Evolutionary conservation across 176 grass and related monocot genomes (phyloP).

Genomic region (Zea luxurians): DNA sequence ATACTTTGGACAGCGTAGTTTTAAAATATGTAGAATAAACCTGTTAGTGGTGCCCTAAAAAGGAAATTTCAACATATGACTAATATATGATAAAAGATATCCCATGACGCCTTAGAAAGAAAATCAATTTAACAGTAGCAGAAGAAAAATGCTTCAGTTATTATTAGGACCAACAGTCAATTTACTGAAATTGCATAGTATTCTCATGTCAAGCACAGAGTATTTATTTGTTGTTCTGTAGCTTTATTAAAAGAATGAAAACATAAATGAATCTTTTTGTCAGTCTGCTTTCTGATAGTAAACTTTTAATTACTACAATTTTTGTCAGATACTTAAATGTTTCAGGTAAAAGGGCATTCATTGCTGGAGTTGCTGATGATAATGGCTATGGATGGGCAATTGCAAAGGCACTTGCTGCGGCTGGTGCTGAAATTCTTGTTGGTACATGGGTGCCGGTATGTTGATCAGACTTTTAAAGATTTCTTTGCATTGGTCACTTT

Average conservation of each 20-base stretch:
- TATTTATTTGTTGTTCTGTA: not conserved
- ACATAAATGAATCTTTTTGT: not conserved
- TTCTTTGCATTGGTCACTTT: not conserved
- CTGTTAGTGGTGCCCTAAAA: not conserved
- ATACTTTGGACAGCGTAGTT: not conserved
- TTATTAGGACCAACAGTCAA: not conserved
- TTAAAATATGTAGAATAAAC: not conserved
- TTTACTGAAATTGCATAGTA: not conserved
- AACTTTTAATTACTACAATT: not conserved
- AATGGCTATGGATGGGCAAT: constrained; percentile 99
- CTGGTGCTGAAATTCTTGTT: constrained; percentile 94
- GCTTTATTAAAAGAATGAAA: not conserved
- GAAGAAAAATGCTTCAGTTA: not conserved
- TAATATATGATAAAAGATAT: constrained; percentile 1
- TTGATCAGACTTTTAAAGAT: constrained; percentile 9
- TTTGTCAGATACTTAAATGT: constrained; percentile 34
- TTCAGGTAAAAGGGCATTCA: constrained; percentile 92
- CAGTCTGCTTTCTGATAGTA: not conserved
- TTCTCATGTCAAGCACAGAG: not conserved
- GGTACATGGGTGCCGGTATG: constrained; percentile 99
- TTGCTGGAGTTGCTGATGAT: constrained; percentile 97
- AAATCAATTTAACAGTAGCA: not conserved
- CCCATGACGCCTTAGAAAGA: not conserved
- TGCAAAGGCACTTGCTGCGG: constrained; percentile 93
- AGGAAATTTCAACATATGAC: not conserved